Evolutionary conservation across 2,329 filamentous ascomycete genomes (phyloP).

Genomic region (Aureobasidium sp.): DNA sequence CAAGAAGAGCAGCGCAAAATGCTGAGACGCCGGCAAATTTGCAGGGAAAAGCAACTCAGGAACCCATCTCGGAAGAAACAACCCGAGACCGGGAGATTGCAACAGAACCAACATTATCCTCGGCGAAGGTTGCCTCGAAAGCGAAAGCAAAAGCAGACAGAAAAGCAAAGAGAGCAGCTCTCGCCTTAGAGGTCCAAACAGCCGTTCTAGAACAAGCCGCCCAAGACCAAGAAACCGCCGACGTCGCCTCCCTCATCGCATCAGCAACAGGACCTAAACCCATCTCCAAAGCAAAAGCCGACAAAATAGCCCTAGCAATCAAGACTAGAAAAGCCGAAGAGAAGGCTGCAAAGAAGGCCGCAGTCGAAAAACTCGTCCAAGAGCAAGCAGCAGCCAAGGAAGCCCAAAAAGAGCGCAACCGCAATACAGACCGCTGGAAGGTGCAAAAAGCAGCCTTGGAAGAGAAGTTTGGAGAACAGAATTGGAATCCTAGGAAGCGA

Average conservation of each 20-base stretch:
- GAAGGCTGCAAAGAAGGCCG: constrained; percentile 12
- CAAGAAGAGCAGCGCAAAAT: not conserved
- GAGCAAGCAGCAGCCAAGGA: not conserved
- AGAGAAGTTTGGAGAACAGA: constrained; percentile 65
- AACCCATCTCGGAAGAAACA: too few relatives aligned
- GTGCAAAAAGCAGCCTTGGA: constrained; percentile 66
- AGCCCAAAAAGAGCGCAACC: constrained; percentile 7
- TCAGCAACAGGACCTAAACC: not conserved
- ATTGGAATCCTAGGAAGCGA: constrained; percentile 76
- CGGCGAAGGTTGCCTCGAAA: not conserved
- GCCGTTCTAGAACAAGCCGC: not conserved
- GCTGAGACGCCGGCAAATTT: not conserved
- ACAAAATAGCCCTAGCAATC: not conserved
- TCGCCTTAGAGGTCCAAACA: not conserved
- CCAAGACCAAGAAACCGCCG: not conserved
- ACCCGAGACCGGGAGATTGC: too few relatives aligned
- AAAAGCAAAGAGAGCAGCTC: not conserved
- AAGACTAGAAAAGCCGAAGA: constrained; percentile 5
- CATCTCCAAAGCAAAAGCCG: not conserved
- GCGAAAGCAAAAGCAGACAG: not conserved
- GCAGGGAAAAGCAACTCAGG: not conserved
- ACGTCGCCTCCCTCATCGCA: constrained; percentile 7
- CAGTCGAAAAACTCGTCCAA: not conserved
- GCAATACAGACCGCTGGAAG: constrained; percentile 53
- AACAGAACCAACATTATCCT: not conserved